These are phyloP conservation scores for Pythium dissimile DNA, from an alignment of 352 stramenopile species.

Conservation along the genomic window DNA sequence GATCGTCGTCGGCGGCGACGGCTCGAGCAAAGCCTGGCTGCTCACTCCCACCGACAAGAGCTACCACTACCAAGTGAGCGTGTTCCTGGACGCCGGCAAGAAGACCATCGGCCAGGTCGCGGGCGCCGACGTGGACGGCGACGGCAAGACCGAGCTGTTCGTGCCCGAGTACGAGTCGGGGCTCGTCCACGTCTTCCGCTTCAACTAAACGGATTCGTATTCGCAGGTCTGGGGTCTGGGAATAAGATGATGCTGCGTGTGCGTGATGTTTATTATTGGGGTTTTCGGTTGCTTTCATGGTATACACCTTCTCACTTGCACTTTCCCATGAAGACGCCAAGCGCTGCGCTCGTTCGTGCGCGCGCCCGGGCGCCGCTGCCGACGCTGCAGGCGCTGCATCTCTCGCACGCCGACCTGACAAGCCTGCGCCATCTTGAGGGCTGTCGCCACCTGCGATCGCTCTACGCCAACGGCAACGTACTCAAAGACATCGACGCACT, in stretches of 20 bases:
- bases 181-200: slow-evolving; percentile 18
- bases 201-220: slow-evolving; percentile 12
- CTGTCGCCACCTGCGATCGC: slow-evolving; percentile 37
- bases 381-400: slow-evolving; percentile 44
- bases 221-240: background rate
- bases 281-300: no score
- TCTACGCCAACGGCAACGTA: slow-evolving; percentile 53
- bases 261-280: no score
- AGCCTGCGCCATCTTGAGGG: slow-evolving; percentile 45
- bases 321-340: slow-evolving; percentile 44
- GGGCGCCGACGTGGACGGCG: slow-evolving; percentile 8
- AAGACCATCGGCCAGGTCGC: slow-evolving; percentile 19
- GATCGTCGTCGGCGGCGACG: slow-evolving; percentile 17
- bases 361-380: slow-evolving; percentile 49
- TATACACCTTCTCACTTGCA: no score
- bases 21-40: slow-evolving; percentile 15
- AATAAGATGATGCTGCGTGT: background rate
- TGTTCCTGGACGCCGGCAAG: slow-evolving; percentile 17
- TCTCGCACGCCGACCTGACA: slow-evolving; percentile 48
- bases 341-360: slow-evolving; percentile 41
- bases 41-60: slow-evolving; percentile 16
- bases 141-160: slow-evolving; percentile 18
- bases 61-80: slow-evolving; percentile 17
- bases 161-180: slow-evolving; percentile 21
- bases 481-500: slow-evolving; percentile 43